Conservation (phyloP, 2,329 filamentous ascomycete genomes). For the Diaporthe caulivora region DNA sequence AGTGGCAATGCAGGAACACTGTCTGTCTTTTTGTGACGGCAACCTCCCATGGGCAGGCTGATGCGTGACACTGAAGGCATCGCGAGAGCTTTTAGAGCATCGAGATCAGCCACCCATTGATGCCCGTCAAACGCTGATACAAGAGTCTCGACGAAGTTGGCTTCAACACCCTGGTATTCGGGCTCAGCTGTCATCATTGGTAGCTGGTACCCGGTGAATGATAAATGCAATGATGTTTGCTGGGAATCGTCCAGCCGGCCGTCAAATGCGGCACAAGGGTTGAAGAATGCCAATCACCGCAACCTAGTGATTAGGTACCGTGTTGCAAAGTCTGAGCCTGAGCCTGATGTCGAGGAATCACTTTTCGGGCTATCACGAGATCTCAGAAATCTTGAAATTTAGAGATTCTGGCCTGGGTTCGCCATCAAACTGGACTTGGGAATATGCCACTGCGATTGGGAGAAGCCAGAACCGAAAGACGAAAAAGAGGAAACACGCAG, state of each 20-base stretch:
- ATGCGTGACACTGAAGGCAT: neutral
- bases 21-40: neutral
- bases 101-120: conserved; percentile 11
- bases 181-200: neutral
- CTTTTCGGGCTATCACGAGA: too few species aligned
- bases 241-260: neutral
- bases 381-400: neutral
- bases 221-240: neutral
- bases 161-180: neutral
- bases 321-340: neutral
- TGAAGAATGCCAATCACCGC: neutral
- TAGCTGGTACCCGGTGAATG: neutral
- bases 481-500: neutral
- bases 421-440: neutral
- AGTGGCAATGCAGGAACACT: neutral
- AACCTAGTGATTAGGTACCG: neutral
- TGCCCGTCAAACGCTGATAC: neutral
- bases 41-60: neutral
- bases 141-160: neutral
- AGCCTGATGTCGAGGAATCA: too few species aligned
- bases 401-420: neutral
- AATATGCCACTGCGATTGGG: neutral
- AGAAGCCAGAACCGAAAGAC: too few species aligned
- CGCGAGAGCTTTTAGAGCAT: neutral
- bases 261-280: neutral